Base-by-base conservation (phyloP, 495 filamentous ascomycete species). In the Aspergillus panamensis region DNA sequence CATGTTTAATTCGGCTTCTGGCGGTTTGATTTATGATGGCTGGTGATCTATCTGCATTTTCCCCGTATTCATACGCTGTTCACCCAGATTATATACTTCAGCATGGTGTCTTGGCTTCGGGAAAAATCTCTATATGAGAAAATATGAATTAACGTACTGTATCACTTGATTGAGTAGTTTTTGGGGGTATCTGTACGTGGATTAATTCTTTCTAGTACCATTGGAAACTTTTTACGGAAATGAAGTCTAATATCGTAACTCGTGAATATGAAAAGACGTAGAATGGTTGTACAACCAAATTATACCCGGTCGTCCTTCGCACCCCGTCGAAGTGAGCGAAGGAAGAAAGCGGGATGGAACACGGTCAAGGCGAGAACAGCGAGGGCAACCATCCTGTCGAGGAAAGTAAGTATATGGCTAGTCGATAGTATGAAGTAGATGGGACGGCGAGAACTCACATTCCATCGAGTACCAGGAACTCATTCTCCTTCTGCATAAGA, bases 401-500 rank as follows among this genome's bases (percentile, higher is more conserved):
- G n/a, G 6, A 19, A 19, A 45, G 42, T 21, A 45, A 7, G 16
- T 5, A 45, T 20, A 45, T 20, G 12, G 16, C 12, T 53, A 49
- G 20, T 13, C 13, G 17, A 31, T 31, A 1, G 13, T 29, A 6
- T 3, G n/a, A 39, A 31, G 3, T 12, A 17, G 8, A 49, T 16
- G 8, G n/a, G 8, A 17, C 52, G 21, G 29, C 21, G 33, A 32
- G 29, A 5, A 76, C 77, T 68, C 59, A 80, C 78, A 77, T 75
- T 63, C 79, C 71, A 66, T 90, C 86, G 39, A 90, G 71, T 12
- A 81, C 77, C 17, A 87, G 77, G 62, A 89, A 88, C 16, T 81
- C 79, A 20, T 74, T 62, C 69, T 89, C 82, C 58, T 85, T 80
- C 61, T 82, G 84, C 85, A 88, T 89, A 60, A 87, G 76, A 0